Percentiles rank a stretch among this genome's conserved stretches.
Conservation (phyloP, 441 rosid species). For the Raphanus hybrid region DNA sequence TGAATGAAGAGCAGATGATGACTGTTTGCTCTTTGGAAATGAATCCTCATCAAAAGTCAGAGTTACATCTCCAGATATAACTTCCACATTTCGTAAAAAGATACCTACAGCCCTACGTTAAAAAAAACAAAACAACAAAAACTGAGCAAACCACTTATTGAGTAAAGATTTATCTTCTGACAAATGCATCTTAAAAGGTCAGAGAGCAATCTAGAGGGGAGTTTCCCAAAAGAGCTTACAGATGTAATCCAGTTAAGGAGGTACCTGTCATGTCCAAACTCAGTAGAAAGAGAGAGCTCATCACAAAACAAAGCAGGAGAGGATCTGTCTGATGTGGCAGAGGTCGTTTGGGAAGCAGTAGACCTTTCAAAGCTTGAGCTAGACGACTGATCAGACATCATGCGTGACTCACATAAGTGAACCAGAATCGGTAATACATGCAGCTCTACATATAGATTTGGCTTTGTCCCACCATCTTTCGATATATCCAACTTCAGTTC, state of each 20-base stretch:
- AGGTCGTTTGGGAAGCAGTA: constrained; percentile 55
- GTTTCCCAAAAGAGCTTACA: constrained; percentile 21
- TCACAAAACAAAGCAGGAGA: constrained; percentile 80
- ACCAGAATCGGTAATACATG: constrained; percentile 71
- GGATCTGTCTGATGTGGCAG: constrained; percentile 58
- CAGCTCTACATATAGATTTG: constrained; percentile 71
- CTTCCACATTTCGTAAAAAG: constrained; percentile 67
- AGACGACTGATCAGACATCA: constrained; percentile 62
- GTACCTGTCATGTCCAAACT: constrained; percentile 95
- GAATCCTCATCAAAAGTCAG: constrained; percentile 80
- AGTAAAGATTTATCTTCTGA: constrained; percentile 25
- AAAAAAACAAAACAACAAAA: constrained; percentile 29
- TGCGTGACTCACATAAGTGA: constrained; percentile 66
- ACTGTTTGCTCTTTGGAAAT: constrained; percentile 61
- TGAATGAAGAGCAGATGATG: constrained; percentile 49
- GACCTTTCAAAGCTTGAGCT: constrained; percentile 51
- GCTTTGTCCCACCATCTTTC: constrained; percentile 77
- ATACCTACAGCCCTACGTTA: constrained; percentile 82
- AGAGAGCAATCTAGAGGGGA: constrained; percentile 16
- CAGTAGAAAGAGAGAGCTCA: constrained; percentile 78
- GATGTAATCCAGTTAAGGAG: constrained; percentile 17
- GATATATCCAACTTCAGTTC: constrained; percentile 80
- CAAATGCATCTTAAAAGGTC: constrained; percentile 22
- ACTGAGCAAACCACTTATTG: constrained; percentile 28
- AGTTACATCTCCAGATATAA: constrained; percentile 72